phyloP scores from a whole-genome alignment of 164 flowering plant genomes.

The Umbellularia californica region DNA sequence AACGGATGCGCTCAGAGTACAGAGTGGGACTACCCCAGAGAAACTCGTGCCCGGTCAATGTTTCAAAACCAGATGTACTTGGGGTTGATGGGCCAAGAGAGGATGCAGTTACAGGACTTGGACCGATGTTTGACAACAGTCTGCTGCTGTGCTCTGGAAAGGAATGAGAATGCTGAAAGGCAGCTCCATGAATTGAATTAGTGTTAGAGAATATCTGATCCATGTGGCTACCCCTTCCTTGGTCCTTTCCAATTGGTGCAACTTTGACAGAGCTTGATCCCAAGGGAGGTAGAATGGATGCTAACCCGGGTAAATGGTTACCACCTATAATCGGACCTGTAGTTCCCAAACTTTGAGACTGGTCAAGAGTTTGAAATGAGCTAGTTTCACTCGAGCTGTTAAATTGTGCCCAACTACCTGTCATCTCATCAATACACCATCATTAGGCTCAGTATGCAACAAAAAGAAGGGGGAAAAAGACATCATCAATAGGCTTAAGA shows the following conservation, averaged over 20 bases:
- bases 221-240: constrained; percentile 37
- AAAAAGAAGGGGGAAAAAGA: background rate
- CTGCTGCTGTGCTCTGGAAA: constrained; percentile 41
- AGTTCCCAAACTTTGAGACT: constrained; percentile 49
- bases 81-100: constrained; percentile 56
- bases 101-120: constrained; percentile 41
- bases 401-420: constrained; percentile 79
- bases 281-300: constrained; percentile 60
- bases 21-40: constrained; percentile 87
- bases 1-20: constrained; percentile 40
- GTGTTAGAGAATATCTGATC: constrained; percentile 36
- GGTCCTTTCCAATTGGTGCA: constrained; percentile 76
- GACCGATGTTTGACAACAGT: constrained; percentile 32
- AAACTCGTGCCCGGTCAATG: constrained; percentile 82
- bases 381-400: constrained; percentile 61
- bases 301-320: constrained; percentile 62
- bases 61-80: constrained; percentile 53
- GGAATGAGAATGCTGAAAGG: constrained; percentile 56
- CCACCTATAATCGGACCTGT: constrained; percentile 44
- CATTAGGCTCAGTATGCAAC: constrained; percentile 6
- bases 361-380: constrained; percentile 49
- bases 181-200: constrained; percentile 31
- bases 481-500: background rate
- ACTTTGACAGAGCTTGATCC: constrained; percentile 51
- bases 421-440: constrained; percentile 8